A percentile compares a stretch with the other conserved stretches of the same genome.
Evolutionary conservation across 192 early-diverging fungal genomes (phyloP).

Genomic region (Chytriomyces confervae): DNA sequence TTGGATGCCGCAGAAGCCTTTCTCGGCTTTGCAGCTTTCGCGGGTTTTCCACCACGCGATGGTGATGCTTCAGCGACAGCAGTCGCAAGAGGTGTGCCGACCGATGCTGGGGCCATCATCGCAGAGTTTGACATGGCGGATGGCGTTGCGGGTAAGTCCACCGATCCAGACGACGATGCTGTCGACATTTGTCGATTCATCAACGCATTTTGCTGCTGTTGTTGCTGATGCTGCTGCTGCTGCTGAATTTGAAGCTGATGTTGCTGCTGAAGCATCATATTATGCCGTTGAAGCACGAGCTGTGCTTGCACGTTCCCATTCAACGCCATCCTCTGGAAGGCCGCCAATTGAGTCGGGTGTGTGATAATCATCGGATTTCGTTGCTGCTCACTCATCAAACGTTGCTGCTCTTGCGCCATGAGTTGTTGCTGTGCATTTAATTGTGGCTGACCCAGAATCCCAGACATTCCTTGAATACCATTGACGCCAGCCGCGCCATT

Average conservation of each 20-base stretch:
- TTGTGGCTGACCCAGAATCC: neutral
- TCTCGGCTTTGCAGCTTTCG: neutral
- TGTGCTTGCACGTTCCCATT: neutral
- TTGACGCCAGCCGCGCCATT: neutral
- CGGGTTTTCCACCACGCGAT: neutral
- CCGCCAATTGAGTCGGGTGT: neutral
- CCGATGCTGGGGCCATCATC: neutral
- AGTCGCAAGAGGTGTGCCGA: neutral
- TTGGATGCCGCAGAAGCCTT: neutral
- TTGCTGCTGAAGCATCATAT: neutral
- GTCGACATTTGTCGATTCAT: neutral
- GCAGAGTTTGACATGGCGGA: too few species aligned
- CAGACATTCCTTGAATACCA: too few species aligned
- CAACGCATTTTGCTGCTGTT: constrained; percentile 3
- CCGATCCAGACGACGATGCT: neutral
- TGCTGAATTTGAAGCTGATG: neutral
- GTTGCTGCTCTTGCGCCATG: neutral
- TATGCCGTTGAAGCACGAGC: neutral
- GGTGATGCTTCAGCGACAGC: neutral
- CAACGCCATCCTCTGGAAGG: neutral
- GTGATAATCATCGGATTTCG: neutral
- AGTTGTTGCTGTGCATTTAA: neutral
- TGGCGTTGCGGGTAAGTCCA: neutral
- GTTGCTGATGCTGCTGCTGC: neutral
- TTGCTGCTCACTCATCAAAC: neutral